Conservation (phyloP, 2,329 filamentous ascomycete species). For the Pseudocercospora musae region DNA sequence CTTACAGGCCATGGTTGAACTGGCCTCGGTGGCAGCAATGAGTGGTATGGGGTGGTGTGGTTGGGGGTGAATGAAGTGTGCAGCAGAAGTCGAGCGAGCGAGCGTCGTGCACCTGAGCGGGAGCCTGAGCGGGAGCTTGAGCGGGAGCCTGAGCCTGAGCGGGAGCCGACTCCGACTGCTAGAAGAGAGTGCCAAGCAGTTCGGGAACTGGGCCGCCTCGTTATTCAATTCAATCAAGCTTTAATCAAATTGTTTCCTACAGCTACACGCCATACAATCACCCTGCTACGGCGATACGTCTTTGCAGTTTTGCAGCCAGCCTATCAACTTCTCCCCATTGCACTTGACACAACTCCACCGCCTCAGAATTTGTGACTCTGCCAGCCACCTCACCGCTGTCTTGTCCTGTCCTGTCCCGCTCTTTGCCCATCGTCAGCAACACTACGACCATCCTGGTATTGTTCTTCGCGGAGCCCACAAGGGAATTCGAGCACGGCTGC, state of each 20-base stretch:
- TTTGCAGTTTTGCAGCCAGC: no score
- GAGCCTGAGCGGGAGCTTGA: not conserved
- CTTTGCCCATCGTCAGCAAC: not conserved
- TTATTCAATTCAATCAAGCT: not conserved
- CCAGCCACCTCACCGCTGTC: not conserved
- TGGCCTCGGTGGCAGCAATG: conserved; percentile 25
- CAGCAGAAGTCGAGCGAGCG: conserved; percentile 1
- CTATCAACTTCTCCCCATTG: not conserved
- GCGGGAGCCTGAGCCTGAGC: no score
- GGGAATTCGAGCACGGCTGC: conserved; percentile 7
- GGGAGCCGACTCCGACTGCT: no score
- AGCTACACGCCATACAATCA: not conserved
- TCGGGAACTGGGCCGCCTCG: not conserved
- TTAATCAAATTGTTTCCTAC: not conserved
- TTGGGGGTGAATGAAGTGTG: conserved; percentile 14
- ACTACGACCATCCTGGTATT: conserved; percentile 4
- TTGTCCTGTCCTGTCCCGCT: no score
- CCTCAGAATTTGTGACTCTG: conserved; percentile 1
- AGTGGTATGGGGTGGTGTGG: conserved; percentile 9
- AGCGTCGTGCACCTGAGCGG: not conserved
- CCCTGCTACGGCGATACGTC: no score
- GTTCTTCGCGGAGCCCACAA: conserved; percentile 8
- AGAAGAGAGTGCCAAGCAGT: conserved; percentile 1
- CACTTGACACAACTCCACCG: not conserved
- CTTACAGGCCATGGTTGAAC: conserved; percentile 58